Evolutionary conservation across 2,329 filamentous ascomycete species (phyloP).

Genomic region (Juglanconis juglandina): DNA sequence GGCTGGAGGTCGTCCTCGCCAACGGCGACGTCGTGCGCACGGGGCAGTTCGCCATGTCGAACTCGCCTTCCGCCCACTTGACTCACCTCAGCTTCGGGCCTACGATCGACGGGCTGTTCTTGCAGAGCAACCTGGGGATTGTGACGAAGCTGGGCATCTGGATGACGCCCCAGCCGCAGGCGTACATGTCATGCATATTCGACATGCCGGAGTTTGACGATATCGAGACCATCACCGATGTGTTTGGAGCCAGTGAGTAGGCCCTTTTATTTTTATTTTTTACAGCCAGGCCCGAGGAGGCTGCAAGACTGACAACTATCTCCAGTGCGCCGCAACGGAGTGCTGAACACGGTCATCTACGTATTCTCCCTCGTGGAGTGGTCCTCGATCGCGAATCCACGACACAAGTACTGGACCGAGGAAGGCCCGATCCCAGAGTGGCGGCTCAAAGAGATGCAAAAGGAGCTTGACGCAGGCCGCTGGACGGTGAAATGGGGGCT

Average conservation of each 20-base stretch:
- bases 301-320: too few species aligned
- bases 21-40: constrained; percentile 27
- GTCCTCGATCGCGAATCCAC: constrained; percentile 39
- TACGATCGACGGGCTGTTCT: constrained; percentile 45
- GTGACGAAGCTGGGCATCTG: constrained; percentile 53
- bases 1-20: constrained; percentile 30
- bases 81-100: constrained; percentile 39
- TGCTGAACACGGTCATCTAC: constrained; percentile 40
- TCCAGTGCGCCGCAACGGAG: constrained; percentile 37
- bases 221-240: constrained; percentile 38
- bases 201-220: constrained; percentile 44
- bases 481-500: constrained; percentile 45
- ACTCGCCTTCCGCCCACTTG: constrained; percentile 36
- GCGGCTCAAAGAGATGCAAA: constrained; percentile 39
- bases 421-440: constrained; percentile 43
- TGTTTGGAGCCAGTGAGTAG: constrained; percentile 32
- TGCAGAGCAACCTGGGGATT: constrained; percentile 51
- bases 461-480: constrained; percentile 37
- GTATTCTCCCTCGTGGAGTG: constrained; percentile 45
- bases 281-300: too few species aligned
- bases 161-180: constrained; percentile 38
- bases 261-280: too few species aligned
- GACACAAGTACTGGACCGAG: constrained; percentile 41
- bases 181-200: constrained; percentile 44
- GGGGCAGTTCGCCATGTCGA: constrained; percentile 30